Conservation (phyloP, 257 asterid genomes). For the Lavandula angustifolia region DNA sequence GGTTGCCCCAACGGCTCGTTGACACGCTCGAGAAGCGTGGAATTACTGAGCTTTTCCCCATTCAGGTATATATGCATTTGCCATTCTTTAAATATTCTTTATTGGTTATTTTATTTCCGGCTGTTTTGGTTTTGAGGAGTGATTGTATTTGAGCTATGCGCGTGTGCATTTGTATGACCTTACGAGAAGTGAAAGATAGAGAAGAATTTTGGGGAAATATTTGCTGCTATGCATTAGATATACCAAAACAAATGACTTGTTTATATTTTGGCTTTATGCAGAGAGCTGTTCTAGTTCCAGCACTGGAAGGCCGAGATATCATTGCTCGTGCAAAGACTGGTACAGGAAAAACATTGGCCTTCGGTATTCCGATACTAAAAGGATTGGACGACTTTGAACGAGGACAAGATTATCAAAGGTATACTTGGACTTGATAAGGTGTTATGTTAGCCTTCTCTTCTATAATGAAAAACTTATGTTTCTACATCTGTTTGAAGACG, state of each 20-base stretch:
- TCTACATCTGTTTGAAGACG: slow-evolving; percentile 48
- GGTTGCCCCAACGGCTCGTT: slow-evolving; percentile 75
- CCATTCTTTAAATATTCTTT: too few relatives aligned
- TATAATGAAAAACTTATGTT: slow-evolving; percentile 17
- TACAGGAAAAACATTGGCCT: slow-evolving; percentile 98
- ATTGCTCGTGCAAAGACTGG: slow-evolving; percentile 99
- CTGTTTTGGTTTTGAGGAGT: neutral
- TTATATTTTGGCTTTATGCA: slow-evolving; percentile 34
- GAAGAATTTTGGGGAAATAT: neutral
- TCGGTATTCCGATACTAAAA: slow-evolving; percentile 91
- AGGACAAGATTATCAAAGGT: slow-evolving; percentile 65
- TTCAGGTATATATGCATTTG: slow-evolving; percentile 30
- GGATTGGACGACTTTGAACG: slow-evolving; percentile 60
- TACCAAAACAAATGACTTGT: too few relatives aligned
- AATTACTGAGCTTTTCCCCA: slow-evolving; percentile 81
- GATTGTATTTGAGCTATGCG: neutral
- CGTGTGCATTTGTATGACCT: neutral
- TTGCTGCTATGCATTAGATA: neutral
- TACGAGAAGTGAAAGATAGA: neutral
- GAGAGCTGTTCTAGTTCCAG: slow-evolving; percentile 93
- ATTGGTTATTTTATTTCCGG: neutral
- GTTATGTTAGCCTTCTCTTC: neutral
- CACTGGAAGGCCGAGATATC: slow-evolving; percentile 87
- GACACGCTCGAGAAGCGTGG: slow-evolving; percentile 77
- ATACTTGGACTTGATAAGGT: slow-evolving; percentile 14